Evolutionary conservation across 176 grass and related monocot species (phyloP).

Genomic region (Otatea glauca): DNA sequence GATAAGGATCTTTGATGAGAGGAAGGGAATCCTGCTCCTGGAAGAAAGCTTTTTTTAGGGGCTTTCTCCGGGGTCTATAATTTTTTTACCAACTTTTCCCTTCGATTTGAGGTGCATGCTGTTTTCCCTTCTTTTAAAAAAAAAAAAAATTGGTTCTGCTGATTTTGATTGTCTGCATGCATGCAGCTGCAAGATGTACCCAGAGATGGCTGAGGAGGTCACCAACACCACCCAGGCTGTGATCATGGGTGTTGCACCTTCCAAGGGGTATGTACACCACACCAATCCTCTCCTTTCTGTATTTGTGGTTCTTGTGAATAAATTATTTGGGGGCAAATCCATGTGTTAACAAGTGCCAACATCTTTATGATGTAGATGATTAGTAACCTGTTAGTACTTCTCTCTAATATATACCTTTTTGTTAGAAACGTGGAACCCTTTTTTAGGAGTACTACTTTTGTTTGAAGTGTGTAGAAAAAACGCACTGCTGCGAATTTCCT

Average conservation of each 20-base stretch:
- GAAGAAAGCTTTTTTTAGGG: not conserved
- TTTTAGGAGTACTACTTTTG: not conserved
- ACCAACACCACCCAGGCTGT: slow-evolving; percentile 49
- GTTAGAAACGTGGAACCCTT: not conserved
- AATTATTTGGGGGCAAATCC: not conserved
- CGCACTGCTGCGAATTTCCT: not conserved
- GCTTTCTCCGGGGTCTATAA: not conserved
- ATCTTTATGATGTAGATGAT: not conserved
- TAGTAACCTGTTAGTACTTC: not conserved
- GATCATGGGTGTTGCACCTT: slow-evolving; percentile 63
- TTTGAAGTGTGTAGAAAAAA: not conserved
- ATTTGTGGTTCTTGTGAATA: not conserved
- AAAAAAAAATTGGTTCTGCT: not conserved
- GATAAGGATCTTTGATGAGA: not conserved
- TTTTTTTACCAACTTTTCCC: not conserved
- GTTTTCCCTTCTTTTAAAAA: not conserved
- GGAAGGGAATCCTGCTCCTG: not conserved
- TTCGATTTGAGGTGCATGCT: not conserved
- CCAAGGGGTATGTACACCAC: slow-evolving; percentile 43
- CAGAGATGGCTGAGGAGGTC: slow-evolving; percentile 55
- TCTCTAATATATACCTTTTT: not conserved
- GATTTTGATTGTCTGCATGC: not conserved
- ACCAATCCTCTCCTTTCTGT: not conserved
- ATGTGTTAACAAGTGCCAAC: not conserved
- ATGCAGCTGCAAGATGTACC: slow-evolving; percentile 82